Evolutionary conservation across 1,284 basidiomycete species (phyloP).

Genomic region (Mycena sp.): DNA sequence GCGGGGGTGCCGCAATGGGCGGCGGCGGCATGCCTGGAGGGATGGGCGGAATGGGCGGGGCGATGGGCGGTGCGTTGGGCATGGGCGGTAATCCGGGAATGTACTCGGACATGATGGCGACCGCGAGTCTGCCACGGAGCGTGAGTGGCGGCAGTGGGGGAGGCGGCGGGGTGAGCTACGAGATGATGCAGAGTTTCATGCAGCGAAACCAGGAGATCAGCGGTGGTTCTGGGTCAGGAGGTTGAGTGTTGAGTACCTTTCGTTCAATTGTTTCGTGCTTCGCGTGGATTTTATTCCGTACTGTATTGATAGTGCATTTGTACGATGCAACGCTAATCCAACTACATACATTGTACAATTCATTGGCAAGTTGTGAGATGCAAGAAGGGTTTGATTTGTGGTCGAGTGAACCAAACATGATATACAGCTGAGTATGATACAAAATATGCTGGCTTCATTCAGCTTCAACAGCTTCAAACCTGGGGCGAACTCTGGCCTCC

Average conservation of each 20-base stretch:
- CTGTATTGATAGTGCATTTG: conserved; percentile 16
- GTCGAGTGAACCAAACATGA: neutral
- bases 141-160: conserved; percentile 8
- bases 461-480: neutral
- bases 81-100: neutral
- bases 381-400: conserved; percentile 1
- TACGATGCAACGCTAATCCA: no score
- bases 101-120: conserved; percentile 21
- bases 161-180: conserved; percentile 34
- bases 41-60: neutral
- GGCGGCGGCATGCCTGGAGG: no score
- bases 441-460: neutral
- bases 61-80: neutral
- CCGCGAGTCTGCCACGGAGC: conserved; percentile 33
- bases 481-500: conserved; percentile 48
- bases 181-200: conserved; percentile 73
- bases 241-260: conserved; percentile 16
- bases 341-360: no score
- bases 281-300: no score
- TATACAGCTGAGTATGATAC: conserved; percentile 16
- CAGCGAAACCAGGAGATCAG: conserved; percentile 56
- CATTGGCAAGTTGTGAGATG: no score
- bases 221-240: conserved; percentile 28
- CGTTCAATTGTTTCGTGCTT: no score
- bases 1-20: neutral